Evolutionary conservation across 2,329 filamentous ascomycete genomes (phyloP).

Genomic region (Nigrospora oryzae): DNA sequence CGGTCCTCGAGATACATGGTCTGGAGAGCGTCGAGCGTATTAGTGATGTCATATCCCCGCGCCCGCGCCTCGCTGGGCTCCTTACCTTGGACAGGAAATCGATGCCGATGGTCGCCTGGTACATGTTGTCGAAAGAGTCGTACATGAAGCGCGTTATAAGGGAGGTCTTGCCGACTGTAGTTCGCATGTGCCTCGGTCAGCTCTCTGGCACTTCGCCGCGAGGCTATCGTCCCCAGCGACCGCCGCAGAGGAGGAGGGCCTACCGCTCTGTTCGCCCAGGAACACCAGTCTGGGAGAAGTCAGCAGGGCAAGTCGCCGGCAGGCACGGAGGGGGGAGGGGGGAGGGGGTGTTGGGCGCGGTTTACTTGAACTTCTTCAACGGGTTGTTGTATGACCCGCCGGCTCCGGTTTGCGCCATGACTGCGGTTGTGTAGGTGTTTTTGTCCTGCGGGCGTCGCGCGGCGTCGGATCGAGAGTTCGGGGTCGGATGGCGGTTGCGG

Average conservation of each 20-base stretch:
- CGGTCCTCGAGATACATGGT: constrained; percentile 99
- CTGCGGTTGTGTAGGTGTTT: constrained; percentile 20
- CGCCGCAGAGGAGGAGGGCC: constrained; percentile 19
- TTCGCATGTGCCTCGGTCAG: constrained; percentile 5
- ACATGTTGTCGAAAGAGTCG: constrained; percentile 99
- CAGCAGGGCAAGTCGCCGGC: neutral
- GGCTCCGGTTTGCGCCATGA: constrained; percentile 67
- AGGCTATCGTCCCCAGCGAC: neutral
- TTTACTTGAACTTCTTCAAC: constrained; percentile 99
- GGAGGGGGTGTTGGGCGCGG: constrained; percentile 13
- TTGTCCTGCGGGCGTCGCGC: neutral
- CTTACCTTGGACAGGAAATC: constrained; percentile 95
- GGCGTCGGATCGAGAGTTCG: neutral
- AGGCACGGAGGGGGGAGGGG: neutral
- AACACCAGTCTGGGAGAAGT: constrained; percentile 69
- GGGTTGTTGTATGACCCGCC: constrained; percentile 95
- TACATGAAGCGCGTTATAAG: constrained; percentile 99
- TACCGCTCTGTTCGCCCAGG: constrained; percentile 97
- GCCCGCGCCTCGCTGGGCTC: neutral
- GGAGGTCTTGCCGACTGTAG: constrained; percentile 90
- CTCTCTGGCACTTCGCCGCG: neutral
- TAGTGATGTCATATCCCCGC: neutral
- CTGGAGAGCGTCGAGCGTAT: constrained; percentile 31
- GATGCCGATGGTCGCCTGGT: constrained; percentile 98
- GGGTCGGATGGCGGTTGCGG: no score